These are phyloP conservation scores for Penicillium hesseltinei DNA, from an alignment of 2,329 filamentous ascomycete genomes.

Conservation along the genomic window DNA sequence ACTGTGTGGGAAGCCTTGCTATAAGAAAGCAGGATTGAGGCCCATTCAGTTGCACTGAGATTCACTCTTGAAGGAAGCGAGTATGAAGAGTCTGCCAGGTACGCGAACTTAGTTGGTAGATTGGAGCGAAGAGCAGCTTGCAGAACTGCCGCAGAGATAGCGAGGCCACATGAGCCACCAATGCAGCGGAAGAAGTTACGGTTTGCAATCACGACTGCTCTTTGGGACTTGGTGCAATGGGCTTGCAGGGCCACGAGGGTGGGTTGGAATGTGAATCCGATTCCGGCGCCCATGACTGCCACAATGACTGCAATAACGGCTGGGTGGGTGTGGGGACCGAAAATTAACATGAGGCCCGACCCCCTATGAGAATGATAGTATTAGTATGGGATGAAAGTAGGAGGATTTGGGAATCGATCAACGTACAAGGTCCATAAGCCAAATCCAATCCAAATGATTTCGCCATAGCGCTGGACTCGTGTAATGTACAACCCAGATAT, in stretches of 20 bases:
- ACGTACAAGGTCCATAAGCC: constrained; percentile 48
- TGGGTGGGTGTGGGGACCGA: constrained; percentile 45
- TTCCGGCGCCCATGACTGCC: constrained; percentile 52
- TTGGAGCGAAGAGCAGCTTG: constrained; percentile 38
- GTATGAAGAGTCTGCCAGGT: constrained; percentile 44
- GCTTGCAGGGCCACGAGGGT: constrained; percentile 59
- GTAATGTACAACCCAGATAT: constrained; percentile 59
- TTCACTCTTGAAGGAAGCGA: constrained; percentile 30
- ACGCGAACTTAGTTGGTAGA: constrained; percentile 40
- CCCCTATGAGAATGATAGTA: constrained; percentile 33
- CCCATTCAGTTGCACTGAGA: constrained; percentile 36
- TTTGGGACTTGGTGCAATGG: constrained; percentile 55
- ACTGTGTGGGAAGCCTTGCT: constrained; percentile 55
- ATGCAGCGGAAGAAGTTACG: constrained; percentile 62
- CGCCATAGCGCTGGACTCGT: constrained; percentile 56
- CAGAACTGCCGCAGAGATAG: constrained; percentile 55
- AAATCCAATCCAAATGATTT: constrained; percentile 54
- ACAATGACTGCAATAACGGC: constrained; percentile 54
- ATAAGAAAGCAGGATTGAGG: constrained; percentile 51
- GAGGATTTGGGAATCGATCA: neutral
- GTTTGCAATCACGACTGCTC: constrained; percentile 62
- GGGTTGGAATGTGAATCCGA: constrained; percentile 55
- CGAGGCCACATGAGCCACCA: constrained; percentile 59
- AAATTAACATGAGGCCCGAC: constrained; percentile 53
- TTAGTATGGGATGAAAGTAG: constrained; percentile 2